Percentiles rank a stretch among this genome's conserved stretches.
Conservation (phyloP, 2,329 filamentous ascomycete genomes). For the Ceratocystis huliohia region DNA sequence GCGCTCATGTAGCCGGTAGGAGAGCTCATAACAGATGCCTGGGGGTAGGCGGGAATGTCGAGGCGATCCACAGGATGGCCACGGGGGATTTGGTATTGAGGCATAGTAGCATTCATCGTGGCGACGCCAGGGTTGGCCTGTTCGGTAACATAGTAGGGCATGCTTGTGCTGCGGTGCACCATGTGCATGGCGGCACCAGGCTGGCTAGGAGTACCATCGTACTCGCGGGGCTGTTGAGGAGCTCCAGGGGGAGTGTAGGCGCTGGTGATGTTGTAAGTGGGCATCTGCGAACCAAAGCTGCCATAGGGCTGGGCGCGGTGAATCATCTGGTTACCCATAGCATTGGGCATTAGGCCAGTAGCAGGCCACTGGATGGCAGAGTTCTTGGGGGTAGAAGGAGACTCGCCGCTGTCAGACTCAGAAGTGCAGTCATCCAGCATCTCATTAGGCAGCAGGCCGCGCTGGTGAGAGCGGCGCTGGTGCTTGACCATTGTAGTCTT, state of each 20-base stretch:
- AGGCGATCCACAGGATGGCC: constrained; percentile 35
- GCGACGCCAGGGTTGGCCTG: constrained; percentile 49
- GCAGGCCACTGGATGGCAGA: constrained; percentile 41
- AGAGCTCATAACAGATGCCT: constrained; percentile 41
- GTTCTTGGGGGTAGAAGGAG: constrained; percentile 46
- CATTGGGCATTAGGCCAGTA: constrained; percentile 30
- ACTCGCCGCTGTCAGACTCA: constrained; percentile 46
- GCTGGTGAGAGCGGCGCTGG: constrained; percentile 48
- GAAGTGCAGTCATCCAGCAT: constrained; percentile 41
- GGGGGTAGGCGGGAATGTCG: constrained; percentile 37
- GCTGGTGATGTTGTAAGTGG: constrained; percentile 30
- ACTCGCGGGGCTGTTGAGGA: constrained; percentile 30
- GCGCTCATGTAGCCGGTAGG: constrained; percentile 45
- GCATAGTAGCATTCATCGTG: constrained; percentile 42
- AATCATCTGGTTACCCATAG: constrained; percentile 31
- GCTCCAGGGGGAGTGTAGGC: constrained; percentile 17
- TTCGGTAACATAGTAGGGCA: constrained; percentile 48
- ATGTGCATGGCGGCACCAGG: constrained; percentile 32
- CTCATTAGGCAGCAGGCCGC: constrained; percentile 44
- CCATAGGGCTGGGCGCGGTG: constrained; percentile 43
- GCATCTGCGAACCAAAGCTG: constrained; percentile 41
- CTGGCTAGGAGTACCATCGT: constrained; percentile 29
- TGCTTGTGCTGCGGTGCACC: constrained; percentile 37
- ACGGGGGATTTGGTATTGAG: constrained; percentile 41
- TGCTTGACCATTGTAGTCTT: constrained; percentile 62